phyloP scores from a whole-genome alignment of 768 basidiomycete species.

The Kwoniella sp. region DNA sequence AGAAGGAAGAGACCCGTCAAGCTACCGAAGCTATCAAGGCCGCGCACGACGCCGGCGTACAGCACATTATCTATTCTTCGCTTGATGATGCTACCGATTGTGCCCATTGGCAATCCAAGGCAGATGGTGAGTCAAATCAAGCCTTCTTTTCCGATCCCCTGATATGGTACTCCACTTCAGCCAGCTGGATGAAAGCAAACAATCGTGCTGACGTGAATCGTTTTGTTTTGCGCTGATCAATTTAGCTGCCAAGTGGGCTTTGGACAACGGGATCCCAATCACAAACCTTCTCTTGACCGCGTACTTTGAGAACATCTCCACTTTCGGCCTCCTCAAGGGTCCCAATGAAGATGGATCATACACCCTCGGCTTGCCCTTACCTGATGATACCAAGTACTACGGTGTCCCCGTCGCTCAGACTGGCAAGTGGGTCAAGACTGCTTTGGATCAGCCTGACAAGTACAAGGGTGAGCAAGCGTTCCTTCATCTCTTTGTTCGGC shows the following conservation, averaged over 20 bases:
- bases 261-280: slow-evolving; percentile 11
- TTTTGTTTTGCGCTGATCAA: too few relatives aligned
- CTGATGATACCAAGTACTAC: slow-evolving; percentile 21
- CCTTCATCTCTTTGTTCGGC: too few relatives aligned
- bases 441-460: slow-evolving; percentile 17
- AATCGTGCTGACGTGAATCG: too few relatives aligned
- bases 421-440: slow-evolving; percentile 23
- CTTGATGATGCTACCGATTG: slow-evolving; percentile 25
- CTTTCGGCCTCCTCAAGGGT: slow-evolving; percentile 2
- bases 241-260: slow-evolving; percentile 18
- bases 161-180: too few relatives aligned
- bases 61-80: slow-evolving; percentile 36
- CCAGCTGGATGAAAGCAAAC: too few relatives aligned
- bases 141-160: too few relatives aligned
- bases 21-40: slow-evolving; percentile 26
- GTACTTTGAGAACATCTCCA: slow-evolving; percentile 23
- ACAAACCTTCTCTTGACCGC: slow-evolving; percentile 24
- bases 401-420: slow-evolving; percentile 24
- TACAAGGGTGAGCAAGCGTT: slow-evolving; percentile 16
- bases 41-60: slow-evolving; percentile 24
- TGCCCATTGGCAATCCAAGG: slow-evolving; percentile 23
- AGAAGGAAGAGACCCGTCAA: slow-evolving; percentile 5
- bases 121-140: slow-evolving; percentile 25
- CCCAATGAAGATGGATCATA: slow-evolving; percentile 7
- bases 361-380: slow-evolving; percentile 6